These are phyloP conservation scores for Tagetes erecta DNA, from an alignment of 129 eudicot species.

Conservation along the genomic window DNA sequence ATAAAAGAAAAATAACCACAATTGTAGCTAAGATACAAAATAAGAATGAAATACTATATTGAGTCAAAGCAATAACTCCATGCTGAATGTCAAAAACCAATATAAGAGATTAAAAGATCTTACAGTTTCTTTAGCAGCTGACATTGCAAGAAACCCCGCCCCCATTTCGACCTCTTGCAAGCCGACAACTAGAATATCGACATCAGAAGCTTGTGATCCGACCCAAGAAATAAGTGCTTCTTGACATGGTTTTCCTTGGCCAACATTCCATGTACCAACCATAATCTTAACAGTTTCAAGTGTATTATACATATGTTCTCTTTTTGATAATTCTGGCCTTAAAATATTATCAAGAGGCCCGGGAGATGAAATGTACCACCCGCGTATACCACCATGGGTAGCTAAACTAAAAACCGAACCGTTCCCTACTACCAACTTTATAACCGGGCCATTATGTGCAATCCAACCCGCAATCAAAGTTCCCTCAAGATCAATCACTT, in stretches of 20 bases:
- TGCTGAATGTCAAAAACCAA: not conserved
- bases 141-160: constrained; percentile 98
- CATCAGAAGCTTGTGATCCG: constrained; percentile 74
- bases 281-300: constrained; percentile 60
- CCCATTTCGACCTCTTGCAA: constrained; percentile 99
- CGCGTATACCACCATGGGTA: constrained; percentile 98
- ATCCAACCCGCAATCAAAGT: constrained; percentile 75
- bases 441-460: constrained; percentile 84
- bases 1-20: not conserved
- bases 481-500: constrained; percentile 80
- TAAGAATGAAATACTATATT: not conserved
- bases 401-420: constrained; percentile 76
- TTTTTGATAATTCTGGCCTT: constrained; percentile 61
- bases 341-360: constrained; percentile 74
- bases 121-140: constrained; percentile 99
- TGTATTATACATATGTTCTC: constrained; percentile 69
- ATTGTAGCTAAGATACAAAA: not conserved
- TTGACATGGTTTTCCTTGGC: constrained; percentile 83
- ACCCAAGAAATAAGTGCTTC: constrained; percentile 84
- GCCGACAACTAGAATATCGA: constrained; percentile 81
- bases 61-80: not conserved
- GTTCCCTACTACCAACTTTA: constrained; percentile 70
- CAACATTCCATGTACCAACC: constrained; percentile 96
- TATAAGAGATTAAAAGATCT: constrained; percentile 33
- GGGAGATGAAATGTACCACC: constrained; percentile 87